Evolutionary conservation across 2,329 filamentous ascomycete genomes (phyloP).

Genomic region (Penicillium frequentans): DNA sequence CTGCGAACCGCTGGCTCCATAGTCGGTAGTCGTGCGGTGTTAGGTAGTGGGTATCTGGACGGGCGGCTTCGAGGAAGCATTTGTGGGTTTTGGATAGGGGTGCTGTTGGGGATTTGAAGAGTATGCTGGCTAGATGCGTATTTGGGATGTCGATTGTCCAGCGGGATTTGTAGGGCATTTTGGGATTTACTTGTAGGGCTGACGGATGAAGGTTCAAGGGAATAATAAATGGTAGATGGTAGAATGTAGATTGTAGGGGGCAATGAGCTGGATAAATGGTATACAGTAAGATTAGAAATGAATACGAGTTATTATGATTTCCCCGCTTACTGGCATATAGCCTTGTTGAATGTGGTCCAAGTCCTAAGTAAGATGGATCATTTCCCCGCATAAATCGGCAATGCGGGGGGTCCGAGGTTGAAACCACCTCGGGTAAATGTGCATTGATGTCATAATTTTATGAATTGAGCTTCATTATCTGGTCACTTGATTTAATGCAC

Average conservation of each 20-base stretch:
- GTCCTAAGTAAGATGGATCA: neutral
- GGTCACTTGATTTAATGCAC: too few relatives aligned
- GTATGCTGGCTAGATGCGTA: constrained; percentile 39
- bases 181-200: neutral
- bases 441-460: neutral
- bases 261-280: neutral
- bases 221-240: neutral
- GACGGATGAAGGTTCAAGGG: neutral
- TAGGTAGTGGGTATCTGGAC: constrained; percentile 66
- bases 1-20: constrained; percentile 70
- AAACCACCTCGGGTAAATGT: neutral
- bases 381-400: constrained; percentile 17
- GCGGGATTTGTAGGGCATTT: constrained; percentile 55
- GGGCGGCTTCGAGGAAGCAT: constrained; percentile 63
- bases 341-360: neutral
- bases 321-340: neutral
- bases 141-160: constrained; percentile 50
- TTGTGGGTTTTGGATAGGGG: constrained; percentile 47
- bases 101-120: constrained; percentile 53
- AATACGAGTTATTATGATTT: neutral
- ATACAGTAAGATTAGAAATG: neutral
- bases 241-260: neutral
- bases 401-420: constrained; percentile 18
- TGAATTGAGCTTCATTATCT: too few relatives aligned
- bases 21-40: constrained; percentile 65